phyloP scores from a whole-genome alignment of 805 yeast species.

The Nakazawaea populi region DNA sequence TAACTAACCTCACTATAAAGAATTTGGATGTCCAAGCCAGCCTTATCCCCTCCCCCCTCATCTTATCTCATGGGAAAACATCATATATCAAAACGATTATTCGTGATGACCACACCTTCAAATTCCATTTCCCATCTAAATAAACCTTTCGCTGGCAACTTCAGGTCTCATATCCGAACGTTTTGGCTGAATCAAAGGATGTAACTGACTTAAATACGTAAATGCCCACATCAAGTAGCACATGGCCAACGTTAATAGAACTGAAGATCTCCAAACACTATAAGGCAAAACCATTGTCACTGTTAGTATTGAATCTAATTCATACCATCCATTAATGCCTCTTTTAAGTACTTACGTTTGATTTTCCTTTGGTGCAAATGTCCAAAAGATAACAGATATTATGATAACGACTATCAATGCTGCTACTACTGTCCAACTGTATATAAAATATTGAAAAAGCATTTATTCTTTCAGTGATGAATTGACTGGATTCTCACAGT shows the following conservation, averaged over 20 bases:
- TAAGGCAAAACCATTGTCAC: background rate
- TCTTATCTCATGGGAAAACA: too few species aligned
- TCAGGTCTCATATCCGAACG: conserved; percentile 90
- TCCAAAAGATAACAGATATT: conserved; percentile 70
- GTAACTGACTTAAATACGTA: conserved; percentile 81
- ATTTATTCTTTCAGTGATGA: too few species aligned
- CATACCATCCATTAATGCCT: too few species aligned
- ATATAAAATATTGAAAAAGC: background rate
- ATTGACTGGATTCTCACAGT: too few species aligned
- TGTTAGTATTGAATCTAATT: too few species aligned
- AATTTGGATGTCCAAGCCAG: too few species aligned
- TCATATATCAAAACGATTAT: too few species aligned
- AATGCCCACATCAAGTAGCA: conserved; percentile 90
- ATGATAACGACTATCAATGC: conserved; percentile 55
- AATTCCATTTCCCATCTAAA: background rate
- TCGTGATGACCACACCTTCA: too few species aligned
- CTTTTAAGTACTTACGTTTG: conserved; percentile 42
- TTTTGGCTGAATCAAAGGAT: conserved; percentile 87
- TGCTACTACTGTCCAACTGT: conserved; percentile 65
- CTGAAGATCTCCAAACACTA: conserved; percentile 69
- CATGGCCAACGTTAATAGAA: conserved; percentile 64
- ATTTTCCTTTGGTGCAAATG: conserved; percentile 78
- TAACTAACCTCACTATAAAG: too few species aligned
- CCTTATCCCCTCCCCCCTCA: too few species aligned
- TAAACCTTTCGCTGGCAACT: conserved; percentile 29